Percentiles rank a stretch among this genome's conserved stretches.
Conservation (phyloP, 2,329 filamentous ascomycete genomes). For the Penicillium palitans region DNA sequence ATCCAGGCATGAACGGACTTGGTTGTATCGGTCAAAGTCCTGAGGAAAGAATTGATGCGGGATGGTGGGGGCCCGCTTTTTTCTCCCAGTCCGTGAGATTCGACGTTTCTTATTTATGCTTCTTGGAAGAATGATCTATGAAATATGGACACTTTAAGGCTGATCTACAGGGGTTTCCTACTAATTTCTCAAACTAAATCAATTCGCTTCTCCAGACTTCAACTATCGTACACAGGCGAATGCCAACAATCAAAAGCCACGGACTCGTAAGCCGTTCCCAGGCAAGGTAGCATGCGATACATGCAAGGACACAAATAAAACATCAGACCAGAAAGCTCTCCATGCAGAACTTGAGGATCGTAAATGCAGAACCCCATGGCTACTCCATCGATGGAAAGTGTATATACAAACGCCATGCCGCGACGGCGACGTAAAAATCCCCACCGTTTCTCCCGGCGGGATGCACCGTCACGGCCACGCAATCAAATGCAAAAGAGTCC, state of each 20-base stretch:
- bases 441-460: neutral
- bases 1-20: constrained; percentile 1
- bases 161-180: neutral
- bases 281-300: constrained; percentile 14
- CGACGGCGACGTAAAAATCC: neutral
- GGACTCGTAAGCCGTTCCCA: constrained; percentile 8
- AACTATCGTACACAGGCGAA: constrained; percentile 28
- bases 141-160: neutral
- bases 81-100: constrained; percentile 2
- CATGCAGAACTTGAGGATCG: constrained; percentile 13
- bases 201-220: constrained; percentile 19
- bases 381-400: constrained; percentile 21
- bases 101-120: neutral
- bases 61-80: constrained; percentile 28
- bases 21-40: constrained; percentile 14
- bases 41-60: constrained; percentile 24
- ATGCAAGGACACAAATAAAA: constrained; percentile 17
- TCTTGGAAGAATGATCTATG: neutral
- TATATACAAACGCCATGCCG: constrained; percentile 27
- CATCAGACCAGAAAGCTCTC: constrained; percentile 8
- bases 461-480: neutral
- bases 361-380: constrained; percentile 18
- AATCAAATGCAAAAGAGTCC: constrained; percentile 6
- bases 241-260: constrained; percentile 16
- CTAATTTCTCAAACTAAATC: constrained; percentile 13